Evolutionary conservation across 306 rosid species (phyloP), one percentile per base, ranked within the genome.

Genomic region (Cucurbita maxima): DNA sequence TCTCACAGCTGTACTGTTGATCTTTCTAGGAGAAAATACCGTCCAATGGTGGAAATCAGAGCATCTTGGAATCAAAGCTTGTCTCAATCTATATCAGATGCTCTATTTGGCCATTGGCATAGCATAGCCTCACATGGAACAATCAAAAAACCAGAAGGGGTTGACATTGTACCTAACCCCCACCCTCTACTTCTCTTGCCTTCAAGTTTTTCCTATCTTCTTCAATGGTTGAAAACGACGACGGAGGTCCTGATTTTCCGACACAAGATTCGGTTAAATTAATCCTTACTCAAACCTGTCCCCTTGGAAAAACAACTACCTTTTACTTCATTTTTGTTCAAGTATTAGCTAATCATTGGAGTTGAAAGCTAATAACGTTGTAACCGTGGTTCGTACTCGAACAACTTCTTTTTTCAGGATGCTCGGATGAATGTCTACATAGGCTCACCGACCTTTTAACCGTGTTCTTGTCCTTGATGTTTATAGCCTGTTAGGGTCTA

Each of bases 61-160:
- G 47, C 25, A 22, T 44, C 74, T 51, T 70, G 36, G 74, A 70
- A 70, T 70, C 59, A 70, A 70, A 70, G 15, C 45, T 51, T 70
- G 30, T 30, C 47, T 44, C 40, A 45, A 22, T 45, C 25, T 45
- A 67, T 66, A 11, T 66, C 56, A 44, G 14, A 25, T 69, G 25
- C 58, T 22, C 7, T 69, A 58, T 69, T 48, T 47, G 57, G 58
- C 14, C 4, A 69, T 69, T 69, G 1, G n/a, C 52, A 64, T 11
- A 19, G 53, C 36, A 43, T 6, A 19, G n/a, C n/a, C 37, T 43
- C 53, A 11, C n/a, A 64, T 64, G 53, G 72, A 44, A 69, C 41
- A 68, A 69, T 44, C 44, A 69, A 68, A 68, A 68, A 68, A 47
- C 18, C 4, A 50, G 7, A 70, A 30, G 45, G 20, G 45, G 41